These are phyloP conservation scores for Flaveria robusta DNA, from an alignment of 129 eudicot species.

Conservation along the genomic window DNA sequence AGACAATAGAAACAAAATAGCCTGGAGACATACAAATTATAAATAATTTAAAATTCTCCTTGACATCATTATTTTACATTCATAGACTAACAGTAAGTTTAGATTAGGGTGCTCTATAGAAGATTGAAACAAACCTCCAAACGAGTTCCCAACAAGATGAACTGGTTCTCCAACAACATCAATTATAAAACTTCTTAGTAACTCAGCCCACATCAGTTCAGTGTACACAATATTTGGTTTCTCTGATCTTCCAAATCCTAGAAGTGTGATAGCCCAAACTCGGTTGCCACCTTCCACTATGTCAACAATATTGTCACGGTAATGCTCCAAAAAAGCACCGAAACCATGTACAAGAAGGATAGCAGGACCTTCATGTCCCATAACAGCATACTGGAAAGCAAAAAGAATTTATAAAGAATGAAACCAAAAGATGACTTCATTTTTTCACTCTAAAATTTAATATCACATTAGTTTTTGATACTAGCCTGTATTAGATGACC, in stretches of 20 bases:
- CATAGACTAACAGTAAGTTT: neutral
- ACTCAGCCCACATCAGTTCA: conserved; percentile 92
- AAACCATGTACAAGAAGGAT: conserved; percentile 94
- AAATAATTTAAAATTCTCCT: neutral
- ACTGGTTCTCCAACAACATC: conserved; percentile 84
- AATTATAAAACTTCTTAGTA: conserved; percentile 72
- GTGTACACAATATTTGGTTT: conserved; percentile 86
- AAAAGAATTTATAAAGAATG: conserved; percentile 4
- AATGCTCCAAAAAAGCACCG: conserved; percentile 96
- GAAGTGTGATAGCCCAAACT: conserved; percentile 89
- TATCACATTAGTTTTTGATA: conserved; percentile 10
- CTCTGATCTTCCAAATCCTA: conserved; percentile 92
- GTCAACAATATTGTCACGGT: conserved; percentile 65
- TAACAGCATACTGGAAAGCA: conserved; percentile 66
- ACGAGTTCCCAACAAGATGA: conserved; percentile 93
- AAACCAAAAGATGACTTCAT: conserved; percentile 5
- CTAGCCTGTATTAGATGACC: conserved; percentile 81
- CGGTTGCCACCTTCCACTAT: conserved; percentile 66
- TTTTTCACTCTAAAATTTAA: neutral
- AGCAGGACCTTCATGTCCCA: conserved; percentile 79
- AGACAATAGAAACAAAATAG: conserved; percentile 70
- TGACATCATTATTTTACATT: neutral
- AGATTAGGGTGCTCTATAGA: conserved; percentile 13
- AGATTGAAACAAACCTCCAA: conserved; percentile 67
- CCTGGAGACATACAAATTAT: conserved; percentile 44